phyloP scores from a whole-genome alignment of 129 eudicot genomes.

The Daucus carota region DNA sequence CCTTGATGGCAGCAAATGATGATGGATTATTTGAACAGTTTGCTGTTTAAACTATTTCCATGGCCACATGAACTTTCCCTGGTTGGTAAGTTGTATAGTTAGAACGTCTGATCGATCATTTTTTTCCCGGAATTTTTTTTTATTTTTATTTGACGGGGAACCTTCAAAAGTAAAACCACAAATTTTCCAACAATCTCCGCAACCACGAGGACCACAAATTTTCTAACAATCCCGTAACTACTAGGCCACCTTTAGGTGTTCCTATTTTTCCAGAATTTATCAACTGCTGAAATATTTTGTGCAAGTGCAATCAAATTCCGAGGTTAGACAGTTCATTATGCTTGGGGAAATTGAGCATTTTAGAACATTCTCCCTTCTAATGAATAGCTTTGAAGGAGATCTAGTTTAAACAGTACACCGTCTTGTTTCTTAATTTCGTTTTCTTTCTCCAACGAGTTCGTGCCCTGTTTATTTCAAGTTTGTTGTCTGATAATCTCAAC shows the following conservation, averaged over 20 bases:
- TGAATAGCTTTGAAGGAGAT: neutral
- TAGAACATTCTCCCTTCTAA: neutral
- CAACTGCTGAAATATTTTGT: neutral
- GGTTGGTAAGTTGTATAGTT: too few relatives aligned
- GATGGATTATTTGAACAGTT: neutral
- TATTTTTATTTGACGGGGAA: too few relatives aligned
- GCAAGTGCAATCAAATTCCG: neutral
- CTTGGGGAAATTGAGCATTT: neutral
- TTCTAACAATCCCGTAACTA: too few relatives aligned
- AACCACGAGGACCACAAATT: too few relatives aligned
- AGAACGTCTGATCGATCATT: too few relatives aligned
- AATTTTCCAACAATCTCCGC: too few relatives aligned
- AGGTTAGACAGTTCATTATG: neutral
- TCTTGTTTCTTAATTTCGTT: slow-evolving; percentile 24
- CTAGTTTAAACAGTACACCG: neutral
- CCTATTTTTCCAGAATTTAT: too few relatives aligned
- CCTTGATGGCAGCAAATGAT: neutral
- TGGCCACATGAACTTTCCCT: neutral
- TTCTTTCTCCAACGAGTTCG: slow-evolving; percentile 85
- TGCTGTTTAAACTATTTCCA: neutral
- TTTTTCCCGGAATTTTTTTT: too few relatives aligned
- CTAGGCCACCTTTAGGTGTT: too few relatives aligned
- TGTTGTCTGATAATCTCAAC: slow-evolving; percentile 50
- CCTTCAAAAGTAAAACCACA: too few relatives aligned
- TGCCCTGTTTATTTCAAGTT: slow-evolving; percentile 69